Base-by-base conservation (phyloP, 768 basidiomycete genomes). In the Lactifluus hygrophoroides region DNA sequence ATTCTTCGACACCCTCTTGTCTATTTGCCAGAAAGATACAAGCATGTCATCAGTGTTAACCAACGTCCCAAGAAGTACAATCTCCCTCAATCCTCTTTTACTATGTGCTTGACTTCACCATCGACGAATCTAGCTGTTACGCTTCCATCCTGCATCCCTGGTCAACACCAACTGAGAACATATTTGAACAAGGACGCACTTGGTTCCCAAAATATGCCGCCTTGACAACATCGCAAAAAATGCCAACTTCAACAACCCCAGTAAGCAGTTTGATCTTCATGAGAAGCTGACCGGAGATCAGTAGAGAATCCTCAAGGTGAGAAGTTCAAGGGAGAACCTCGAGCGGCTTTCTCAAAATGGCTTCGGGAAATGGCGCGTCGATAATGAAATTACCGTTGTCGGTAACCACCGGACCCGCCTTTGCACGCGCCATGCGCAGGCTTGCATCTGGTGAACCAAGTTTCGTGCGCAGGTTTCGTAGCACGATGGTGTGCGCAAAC, bases 321-420 rank as follows among this genome's bases (percentile, higher is more conserved):
- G 68, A 71, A 61, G 37, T 92, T 88, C 58, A 73, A 16, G 73
- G n/a, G 43, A 74, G 75, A 1, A 93, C 90, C 34, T 89, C 76
- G 63, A 73, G 68, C 5, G 59, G 59, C 19, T 28, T 56, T 23
- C 37, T 56, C 79, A 95, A 85, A 66, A 77, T 68, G 37, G 84
- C 80, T 56, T 75, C 77, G 14, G 80, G 74, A 73, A 97, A 98
- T 1, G 93, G 91, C 16, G 96, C 96, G 67, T 99, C 96, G 64
- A 99, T 95, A 64, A 97, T 80, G 70, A 99, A 98, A 73, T 96
- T 97, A 21, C 92, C 91, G 65, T 99, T 99, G 71, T 99, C 96
- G 4, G 90, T 81, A 17, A 99, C 95, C 42, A 99, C 90, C 11
- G 95, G 96, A 9, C 96, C 95, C 46, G 94, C 94, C 72, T 90